Conservation (phyloP, 2,329 filamentous ascomycete species). For the Coniochaeta sp. region DNA sequence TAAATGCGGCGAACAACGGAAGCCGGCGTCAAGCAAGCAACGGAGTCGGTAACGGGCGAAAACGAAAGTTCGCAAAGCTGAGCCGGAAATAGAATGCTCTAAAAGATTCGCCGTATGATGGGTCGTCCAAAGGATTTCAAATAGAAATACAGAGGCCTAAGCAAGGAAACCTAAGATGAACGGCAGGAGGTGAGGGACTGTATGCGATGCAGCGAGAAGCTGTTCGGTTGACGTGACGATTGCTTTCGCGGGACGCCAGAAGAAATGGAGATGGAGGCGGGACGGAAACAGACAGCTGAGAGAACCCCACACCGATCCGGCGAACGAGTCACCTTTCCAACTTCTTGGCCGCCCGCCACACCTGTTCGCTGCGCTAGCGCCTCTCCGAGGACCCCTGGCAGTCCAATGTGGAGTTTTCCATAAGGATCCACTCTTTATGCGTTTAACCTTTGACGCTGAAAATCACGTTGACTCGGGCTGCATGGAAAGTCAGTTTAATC, state of each 20-base stretch:
- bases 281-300: neutral
- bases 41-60: neutral
- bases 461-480: too few relatives aligned
- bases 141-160: neutral
- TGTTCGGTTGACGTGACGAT: neutral
- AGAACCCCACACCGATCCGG: constrained; percentile 1
- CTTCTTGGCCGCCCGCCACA: too few relatives aligned
- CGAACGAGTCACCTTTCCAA: constrained; percentile 1
- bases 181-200: neutral
- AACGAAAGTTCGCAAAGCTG: neutral
- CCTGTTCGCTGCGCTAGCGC: too few relatives aligned
- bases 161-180: neutral
- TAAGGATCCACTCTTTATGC: too few relatives aligned
- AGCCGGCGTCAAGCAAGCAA: neutral
- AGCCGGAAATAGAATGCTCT: neutral
- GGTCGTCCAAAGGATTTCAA: neutral
- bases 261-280: neutral
- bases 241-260: neutral
- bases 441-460: too few relatives aligned
- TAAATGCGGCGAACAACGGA: neutral
- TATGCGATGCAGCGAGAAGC: neutral
- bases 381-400: too few relatives aligned
- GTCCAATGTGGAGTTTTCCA: too few relatives aligned
- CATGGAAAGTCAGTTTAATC: too few relatives aligned
- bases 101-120: neutral